phyloP scores from a whole-genome alignment of 2,329 filamentous ascomycete genomes.

The Lecanoromycetidae sp. region DNA sequence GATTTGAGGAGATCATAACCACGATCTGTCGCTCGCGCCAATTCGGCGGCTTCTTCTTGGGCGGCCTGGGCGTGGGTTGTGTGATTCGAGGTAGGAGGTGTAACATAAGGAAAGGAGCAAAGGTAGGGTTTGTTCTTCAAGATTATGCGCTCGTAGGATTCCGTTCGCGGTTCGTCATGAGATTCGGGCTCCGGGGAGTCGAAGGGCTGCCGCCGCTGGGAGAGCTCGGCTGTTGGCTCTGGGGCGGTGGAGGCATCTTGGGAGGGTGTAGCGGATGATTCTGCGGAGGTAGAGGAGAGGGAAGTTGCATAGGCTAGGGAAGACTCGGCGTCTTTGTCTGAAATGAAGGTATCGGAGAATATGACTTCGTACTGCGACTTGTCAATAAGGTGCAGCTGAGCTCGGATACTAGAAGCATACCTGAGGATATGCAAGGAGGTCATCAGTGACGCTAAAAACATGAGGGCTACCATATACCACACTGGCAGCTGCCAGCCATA shows the following conservation, averaged over 20 bases:
- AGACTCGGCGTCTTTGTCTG: slow-evolving; percentile 55
- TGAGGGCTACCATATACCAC: slow-evolving; percentile 32
- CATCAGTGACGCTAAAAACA: slow-evolving; percentile 75
- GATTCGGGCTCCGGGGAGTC: slow-evolving; percentile 4
- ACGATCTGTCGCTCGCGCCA: slow-evolving; percentile 60
- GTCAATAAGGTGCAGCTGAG: not conserved
- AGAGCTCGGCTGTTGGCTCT: slow-evolving; percentile 7
- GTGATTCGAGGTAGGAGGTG: slow-evolving; percentile 47
- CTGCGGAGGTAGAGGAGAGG: slow-evolving; percentile 29
- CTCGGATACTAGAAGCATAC: slow-evolving; percentile 35
- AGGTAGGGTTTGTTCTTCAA: slow-evolving; percentile 60
- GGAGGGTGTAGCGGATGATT: slow-evolving; percentile 10
- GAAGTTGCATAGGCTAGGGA: slow-evolving; percentile 39
- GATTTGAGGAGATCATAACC: slow-evolving; percentile 70
- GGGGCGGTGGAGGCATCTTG: slow-evolving; percentile 9
- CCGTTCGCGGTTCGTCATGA: slow-evolving; percentile 14
- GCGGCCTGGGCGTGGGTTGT: slow-evolving; percentile 51
- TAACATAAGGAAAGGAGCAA: slow-evolving; percentile 68
- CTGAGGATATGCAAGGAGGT: slow-evolving; percentile 76
- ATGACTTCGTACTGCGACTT: slow-evolving; percentile 61
- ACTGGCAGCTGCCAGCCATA: slow-evolving; percentile 15
- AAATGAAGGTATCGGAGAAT: slow-evolving; percentile 60
- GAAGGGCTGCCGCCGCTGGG: slow-evolving; percentile 1
- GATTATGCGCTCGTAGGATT: slow-evolving; percentile 60
- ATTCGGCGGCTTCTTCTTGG: slow-evolving; percentile 52